Percentiles rank a stretch among this genome's conserved stretches.
Conservation (phyloP, 345 rosid genomes). For the Rubroshorea leprosula region DNA sequence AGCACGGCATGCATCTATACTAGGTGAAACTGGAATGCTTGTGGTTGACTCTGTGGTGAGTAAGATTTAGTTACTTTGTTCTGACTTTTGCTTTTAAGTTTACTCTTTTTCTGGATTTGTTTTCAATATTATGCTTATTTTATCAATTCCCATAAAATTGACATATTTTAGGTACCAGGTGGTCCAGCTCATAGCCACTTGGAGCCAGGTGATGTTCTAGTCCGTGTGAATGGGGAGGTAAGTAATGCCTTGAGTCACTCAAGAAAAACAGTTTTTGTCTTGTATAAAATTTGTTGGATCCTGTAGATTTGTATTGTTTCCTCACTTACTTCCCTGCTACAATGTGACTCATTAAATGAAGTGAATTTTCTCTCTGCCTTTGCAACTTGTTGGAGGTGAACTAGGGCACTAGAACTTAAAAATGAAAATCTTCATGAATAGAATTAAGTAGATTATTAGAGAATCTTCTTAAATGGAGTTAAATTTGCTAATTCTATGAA, state of each 20-base stretch:
- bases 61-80: background rate
- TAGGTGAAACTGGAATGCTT: slow-evolving; percentile 93
- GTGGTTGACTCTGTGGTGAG: slow-evolving; percentile 92
- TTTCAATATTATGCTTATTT: background rate
- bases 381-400: background rate
- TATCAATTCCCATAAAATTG: background rate
- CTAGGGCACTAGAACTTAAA: background rate
- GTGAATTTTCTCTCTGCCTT: background rate
- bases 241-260: slow-evolving; percentile 22
- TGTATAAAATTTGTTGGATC: background rate
- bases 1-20: slow-evolving; percentile 71
- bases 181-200: slow-evolving; percentile 81
- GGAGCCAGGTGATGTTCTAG: slow-evolving; percentile 95
- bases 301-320: background rate
- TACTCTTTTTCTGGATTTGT: background rate
- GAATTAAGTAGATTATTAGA: background rate
- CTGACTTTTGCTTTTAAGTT: background rate
- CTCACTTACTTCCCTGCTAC: background rate
- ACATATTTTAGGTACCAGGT: slow-evolving; percentile 71
- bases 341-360: background rate
- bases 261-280: background rate
- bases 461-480: background rate
- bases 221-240: slow-evolving; percentile 81
- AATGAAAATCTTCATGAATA: background rate
- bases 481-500: too few relatives aligned